Base-by-base conservation (phyloP, 495 filamentous ascomycete genomes). In the Trichoderma virens region DNA sequence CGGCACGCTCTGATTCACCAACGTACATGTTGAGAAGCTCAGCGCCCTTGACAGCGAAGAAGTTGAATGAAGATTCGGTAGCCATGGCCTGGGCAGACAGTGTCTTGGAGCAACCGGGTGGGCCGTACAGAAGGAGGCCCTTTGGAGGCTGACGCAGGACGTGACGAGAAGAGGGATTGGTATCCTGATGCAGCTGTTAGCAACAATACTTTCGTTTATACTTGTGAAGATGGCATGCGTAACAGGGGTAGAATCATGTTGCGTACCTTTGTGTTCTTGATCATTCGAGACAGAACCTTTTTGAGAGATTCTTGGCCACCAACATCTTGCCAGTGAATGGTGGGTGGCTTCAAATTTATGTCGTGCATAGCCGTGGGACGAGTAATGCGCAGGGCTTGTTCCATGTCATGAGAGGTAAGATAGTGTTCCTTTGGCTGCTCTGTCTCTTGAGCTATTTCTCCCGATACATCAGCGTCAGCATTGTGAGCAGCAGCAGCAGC, bases 1-100 rank as follows among this genome's bases (percentile, higher is more conserved):
- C 80, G 30, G 89, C 86, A 9, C 93, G 87, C 77, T 98, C 94
- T 6, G 92, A 93, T 75, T 98, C 94, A 62, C 94, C 94, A 27
- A 98, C 92, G 75, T 97, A 98, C 92, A 95, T 97, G 76, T 88
- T 96, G 63, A 97, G 83, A 3, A 98, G 83, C 73, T 98, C 94
- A 34, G 92, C 90, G n/a, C 94, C 94, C 77, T 96, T 96, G 39
- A 98, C 90, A 27, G 93, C 90, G 74, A 98, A 84, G 74, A 98
- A 98, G 71, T 97, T 98, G 67, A 95, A 84, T 3, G 91, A 90
- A 25, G 90, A 88, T 72, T 95, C 92, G 30, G 91, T 96, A 6
- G 94, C 94, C 71, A 96, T 85, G 45, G 94, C 94, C 70, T 96
- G 92, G 0, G 94, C 94, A 0, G 86, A 90, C 73, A 98, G 83